Conservation (phyloP, 495 filamentous ascomycete species). For the Aspergillus bridgeri region DNA sequence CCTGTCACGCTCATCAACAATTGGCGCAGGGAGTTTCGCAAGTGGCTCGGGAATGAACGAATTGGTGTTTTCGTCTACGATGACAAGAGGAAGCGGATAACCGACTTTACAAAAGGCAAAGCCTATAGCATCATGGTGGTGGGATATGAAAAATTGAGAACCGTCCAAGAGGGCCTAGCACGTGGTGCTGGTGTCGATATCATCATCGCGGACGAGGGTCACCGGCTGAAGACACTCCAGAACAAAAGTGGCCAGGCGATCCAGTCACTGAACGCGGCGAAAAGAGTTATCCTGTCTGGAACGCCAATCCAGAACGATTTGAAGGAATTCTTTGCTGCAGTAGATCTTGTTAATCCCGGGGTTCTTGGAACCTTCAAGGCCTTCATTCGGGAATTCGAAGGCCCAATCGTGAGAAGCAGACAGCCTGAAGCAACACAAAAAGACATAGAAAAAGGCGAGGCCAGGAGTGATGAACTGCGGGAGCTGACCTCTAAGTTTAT, state of each 20-base stretch:
- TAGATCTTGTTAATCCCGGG: constrained; percentile 78
- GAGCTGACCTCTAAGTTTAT: constrained; percentile 69
- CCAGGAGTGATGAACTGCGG: constrained; percentile 63
- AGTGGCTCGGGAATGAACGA: constrained; percentile 76
- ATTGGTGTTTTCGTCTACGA: constrained; percentile 74
- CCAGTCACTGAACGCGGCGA: constrained; percentile 63
- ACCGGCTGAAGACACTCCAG: constrained; percentile 75
- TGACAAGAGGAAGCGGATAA: constrained; percentile 61
- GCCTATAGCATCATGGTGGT: constrained; percentile 78
- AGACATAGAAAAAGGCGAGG: constrained; percentile 72
- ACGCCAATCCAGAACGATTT: constrained; percentile 82
- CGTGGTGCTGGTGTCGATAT: constrained; percentile 67
- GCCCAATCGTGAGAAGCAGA: constrained; percentile 65
- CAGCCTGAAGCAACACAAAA: constrained; percentile 65
- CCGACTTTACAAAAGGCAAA: constrained; percentile 74
- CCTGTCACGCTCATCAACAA: constrained; percentile 77
- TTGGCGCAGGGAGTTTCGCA: constrained; percentile 75
- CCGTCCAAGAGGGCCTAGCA: constrained; percentile 63
- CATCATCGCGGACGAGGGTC: constrained; percentile 78
- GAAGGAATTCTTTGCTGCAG: constrained; percentile 73
- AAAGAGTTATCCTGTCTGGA: constrained; percentile 68
- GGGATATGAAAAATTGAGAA: constrained; percentile 75
- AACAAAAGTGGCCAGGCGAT: constrained; percentile 80
- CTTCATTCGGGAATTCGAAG: constrained; percentile 72
- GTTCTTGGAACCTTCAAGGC: constrained; percentile 63